Evolutionary conservation across 768 basidiomycete species (phyloP).

Genomic region (Tephrocybe rancida): DNA sequence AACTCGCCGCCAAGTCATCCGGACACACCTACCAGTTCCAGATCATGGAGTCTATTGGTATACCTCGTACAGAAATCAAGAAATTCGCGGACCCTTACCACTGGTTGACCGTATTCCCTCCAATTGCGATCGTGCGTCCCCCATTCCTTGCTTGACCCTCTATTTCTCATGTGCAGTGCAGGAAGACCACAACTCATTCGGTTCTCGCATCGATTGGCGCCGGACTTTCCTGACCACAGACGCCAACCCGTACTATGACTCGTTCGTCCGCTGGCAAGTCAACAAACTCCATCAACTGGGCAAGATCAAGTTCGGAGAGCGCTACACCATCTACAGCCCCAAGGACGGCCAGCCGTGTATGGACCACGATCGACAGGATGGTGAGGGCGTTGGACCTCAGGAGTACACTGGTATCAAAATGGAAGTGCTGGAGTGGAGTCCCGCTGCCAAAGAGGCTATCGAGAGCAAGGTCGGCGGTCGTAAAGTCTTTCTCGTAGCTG

Average conservation of each 20-base stretch:
- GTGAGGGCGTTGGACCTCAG: constrained; percentile 93
- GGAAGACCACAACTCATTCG: constrained; percentile 80
- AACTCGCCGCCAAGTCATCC: constrained; percentile 89
- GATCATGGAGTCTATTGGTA: constrained; percentile 94
- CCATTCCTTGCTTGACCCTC: too few species aligned
- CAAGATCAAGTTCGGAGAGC: constrained; percentile 97
- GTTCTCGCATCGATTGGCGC: constrained; percentile 98
- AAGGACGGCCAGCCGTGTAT: constrained; percentile 99
- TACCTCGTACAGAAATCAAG: constrained; percentile 89
- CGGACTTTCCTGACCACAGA: constrained; percentile 93
- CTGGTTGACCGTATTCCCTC: constrained; percentile 95
- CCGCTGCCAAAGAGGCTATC: constrained; percentile 63
- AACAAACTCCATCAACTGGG: constrained; percentile 86
- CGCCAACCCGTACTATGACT: constrained; percentile 95
- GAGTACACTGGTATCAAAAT: constrained; percentile 96
- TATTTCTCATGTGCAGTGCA: constrained; percentile 11
- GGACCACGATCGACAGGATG: constrained; percentile 97
- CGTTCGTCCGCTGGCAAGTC: constrained; percentile 97
- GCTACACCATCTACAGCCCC: constrained; percentile 97
- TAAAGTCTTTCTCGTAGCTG: constrained; percentile 92
- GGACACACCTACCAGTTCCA: constrained; percentile 98
- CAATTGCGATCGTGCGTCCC: constrained; percentile 61
- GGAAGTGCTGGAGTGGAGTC: constrained; percentile 87
- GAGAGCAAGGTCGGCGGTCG: constrained; percentile 72
- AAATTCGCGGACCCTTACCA: constrained; percentile 94